Evolutionary conservation across 441 rosid species (phyloP), one percentile per base, ranked within the genome.

Genomic region (Biscutella laevigata): DNA sequence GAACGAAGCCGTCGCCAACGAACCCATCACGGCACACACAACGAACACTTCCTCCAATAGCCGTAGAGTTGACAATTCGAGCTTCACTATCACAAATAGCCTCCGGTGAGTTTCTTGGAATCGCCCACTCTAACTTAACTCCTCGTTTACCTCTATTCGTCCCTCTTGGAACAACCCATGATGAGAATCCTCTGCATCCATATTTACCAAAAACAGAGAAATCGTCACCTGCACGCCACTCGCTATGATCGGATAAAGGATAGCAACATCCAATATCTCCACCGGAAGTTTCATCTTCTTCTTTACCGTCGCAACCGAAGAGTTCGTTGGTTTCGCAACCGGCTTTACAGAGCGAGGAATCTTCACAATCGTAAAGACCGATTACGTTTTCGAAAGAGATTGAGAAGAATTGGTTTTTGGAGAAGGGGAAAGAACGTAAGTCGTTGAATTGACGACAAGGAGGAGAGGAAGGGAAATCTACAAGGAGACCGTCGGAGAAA

Each of bases 181-280:
- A 81, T 10, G 94, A 77, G 67, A 85, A 75, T 16, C 97, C 94
- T 58, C 88, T 73, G 75, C 95, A 88, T n/a, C 90, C 92, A 7
- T 62, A 88, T 59, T 77, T 80, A 7, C 83, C 66, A 49, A 88
- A 85, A 6, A 65, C 83, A 7, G 88, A 71, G 53, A 88, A 83
- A 22, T 80, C 82, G 4, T 80, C 77, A 3, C 90, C 92, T 1
- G 39, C 33, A 33, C 63, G 72, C 90, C 95, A 81, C 14, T 70
- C 64, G 48, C 75, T 80, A 7, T 64, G 84, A 71, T 88, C 95
- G 1, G 90, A 85, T 17, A 88, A 75, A 9, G 95, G 86, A 46
- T 88, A 88, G 41, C 97, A 88, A 63, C 97, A 88, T 4, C 83
- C 78, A 4, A 78, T 79, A 10, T 84, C 74, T 24, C 76, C 82